Evolutionary conservation across 1,139 yeast species (phyloP), one percentile per base, ranked within the genome.

Genomic region (Nakaseomyces uthaithaninus): DNA sequence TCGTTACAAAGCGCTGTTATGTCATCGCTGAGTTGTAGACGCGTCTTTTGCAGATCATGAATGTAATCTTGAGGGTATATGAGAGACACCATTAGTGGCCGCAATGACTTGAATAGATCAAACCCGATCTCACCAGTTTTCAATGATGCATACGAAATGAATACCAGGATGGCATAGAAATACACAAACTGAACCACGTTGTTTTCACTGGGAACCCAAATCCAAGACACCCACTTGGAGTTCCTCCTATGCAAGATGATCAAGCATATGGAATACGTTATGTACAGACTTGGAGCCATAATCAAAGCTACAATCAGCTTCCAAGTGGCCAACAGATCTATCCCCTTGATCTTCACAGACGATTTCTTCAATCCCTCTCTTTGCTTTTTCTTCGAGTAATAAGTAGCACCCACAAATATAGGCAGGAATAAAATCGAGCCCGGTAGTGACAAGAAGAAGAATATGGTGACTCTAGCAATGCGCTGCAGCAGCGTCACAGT

Each of bases 301-400:
- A 75, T 77, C 58, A 80, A 65, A 12, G 84, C 77, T 42, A 80
- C 75, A 41, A 81, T 65, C 25, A 82, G 75, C 54, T 82, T 82
- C 93, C 93, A 80, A 3, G 85, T 76, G 1, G 84, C 87, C 25
- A 80, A 65, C 34, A 81, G 84, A 59, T 81, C 93, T 40, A 70
- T 75, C 11, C 84, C 91, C 48, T 74, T 76, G 41, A 81, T 72
- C 55, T 81, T 81, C 1, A 81, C 93, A 2, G 75, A 65, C 0
- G 87, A 80, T 28, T 68, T 69, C 4, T 79, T 80, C 44, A 81
- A 65, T 0, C 89, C 91, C 35, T 69, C 67, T 45, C 60, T 67
- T 38, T 79, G 80, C 54, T 81, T 80, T 51, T 68, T 65, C 27
- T 62, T 64, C 1, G 89, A 77, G 31, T 77, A 74, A 17, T 62